phyloP scores from a whole-genome alignment of 2,329 filamentous ascomycete genomes.

The Grosmannia huntii region DNA sequence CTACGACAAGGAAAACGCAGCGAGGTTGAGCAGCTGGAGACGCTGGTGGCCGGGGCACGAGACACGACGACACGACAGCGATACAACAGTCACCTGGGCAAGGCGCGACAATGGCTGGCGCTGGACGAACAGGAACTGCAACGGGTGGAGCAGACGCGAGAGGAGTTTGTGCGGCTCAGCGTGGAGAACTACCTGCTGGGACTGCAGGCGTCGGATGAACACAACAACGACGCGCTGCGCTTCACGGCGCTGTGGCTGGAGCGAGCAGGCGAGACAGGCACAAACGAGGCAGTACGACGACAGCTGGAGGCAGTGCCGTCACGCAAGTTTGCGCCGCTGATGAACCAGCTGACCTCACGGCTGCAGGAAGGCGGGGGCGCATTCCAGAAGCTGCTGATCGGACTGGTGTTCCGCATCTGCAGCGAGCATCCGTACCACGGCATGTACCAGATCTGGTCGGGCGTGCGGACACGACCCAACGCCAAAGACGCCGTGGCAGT shows the following conservation, averaged over 20 bases:
- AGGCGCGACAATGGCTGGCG: slow-evolving; percentile 79
- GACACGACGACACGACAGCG: slow-evolving; percentile 40
- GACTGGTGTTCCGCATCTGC: slow-evolving; percentile 72
- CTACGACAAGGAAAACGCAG: slow-evolving; percentile 68
- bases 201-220: slow-evolving; percentile 71
- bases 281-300: slow-evolving; percentile 63
- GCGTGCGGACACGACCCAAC: slow-evolving; percentile 55
- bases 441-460: slow-evolving; percentile 92
- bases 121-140: slow-evolving; percentile 80
- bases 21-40: slow-evolving; percentile 64
- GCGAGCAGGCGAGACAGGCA: slow-evolving; percentile 59
- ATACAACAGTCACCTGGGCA: slow-evolving; percentile 49
- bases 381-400: slow-evolving; percentile 67
- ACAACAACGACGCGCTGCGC: slow-evolving; percentile 79
- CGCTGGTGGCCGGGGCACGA: slow-evolving; percentile 36
- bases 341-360: slow-evolving; percentile 95
- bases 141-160: slow-evolving; percentile 61
- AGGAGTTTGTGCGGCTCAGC: slow-evolving; percentile 75
- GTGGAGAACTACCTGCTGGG: slow-evolving; percentile 87
- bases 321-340: slow-evolving; percentile 80
- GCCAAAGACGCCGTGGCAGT: slow-evolving; percentile 62
- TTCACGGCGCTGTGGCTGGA: slow-evolving; percentile 95
- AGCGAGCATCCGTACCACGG: slow-evolving; percentile 90
- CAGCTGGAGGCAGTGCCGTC: slow-evolving; percentile 67
- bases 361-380: slow-evolving; percentile 51